Conservation (phyloP, 805 yeast genomes). For the Nakazawaea laoshanensis region DNA sequence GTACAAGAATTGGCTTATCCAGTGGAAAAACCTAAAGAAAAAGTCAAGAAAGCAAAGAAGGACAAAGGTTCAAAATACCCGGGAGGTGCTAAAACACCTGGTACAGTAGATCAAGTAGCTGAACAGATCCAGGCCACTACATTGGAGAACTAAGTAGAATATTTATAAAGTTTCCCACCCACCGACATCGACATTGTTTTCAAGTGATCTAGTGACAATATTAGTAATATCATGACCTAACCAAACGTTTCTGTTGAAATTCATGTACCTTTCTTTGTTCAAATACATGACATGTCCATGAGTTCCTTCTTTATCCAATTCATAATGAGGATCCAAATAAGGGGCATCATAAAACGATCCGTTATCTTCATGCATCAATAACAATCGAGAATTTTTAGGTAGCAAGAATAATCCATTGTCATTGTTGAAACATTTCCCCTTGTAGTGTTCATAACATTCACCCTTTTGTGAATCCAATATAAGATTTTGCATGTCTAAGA, state of each 20-base stretch:
- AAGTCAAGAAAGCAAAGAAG: constrained; percentile 71
- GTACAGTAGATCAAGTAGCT: constrained; percentile 21
- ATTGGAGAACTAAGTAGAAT: constrained; percentile 15
- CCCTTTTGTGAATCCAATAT: constrained; percentile 53
- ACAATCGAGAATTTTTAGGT: constrained; percentile 58
- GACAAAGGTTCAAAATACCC: constrained; percentile 90
- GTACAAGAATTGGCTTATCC: constrained; percentile 82
- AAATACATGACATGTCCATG: constrained; percentile 67
- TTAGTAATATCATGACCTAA: constrained; percentile 72
- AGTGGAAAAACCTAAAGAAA: constrained; percentile 52
- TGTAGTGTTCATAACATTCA: constrained; percentile 69
- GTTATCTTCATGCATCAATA: constrained; percentile 60
- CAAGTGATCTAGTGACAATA: constrained; percentile 70
- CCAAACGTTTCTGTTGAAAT: constrained; percentile 63
- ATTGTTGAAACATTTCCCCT: constrained; percentile 53
- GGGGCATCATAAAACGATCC: constrained; percentile 87
- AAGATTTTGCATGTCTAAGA: constrained; percentile 57
- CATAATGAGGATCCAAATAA: constrained; percentile 81
- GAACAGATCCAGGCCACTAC: constrained; percentile 30
- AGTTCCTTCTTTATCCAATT: constrained; percentile 64
- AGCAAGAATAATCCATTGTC: constrained; percentile 65
- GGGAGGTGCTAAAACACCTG: constrained; percentile 48
- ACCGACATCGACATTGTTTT: constrained; percentile 74
- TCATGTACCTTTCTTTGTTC: constrained; percentile 52
- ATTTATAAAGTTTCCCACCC: constrained; percentile 85